Base-by-base conservation (phyloP, 129 eudicot genomes). In the Flaveria robusta region DNA sequence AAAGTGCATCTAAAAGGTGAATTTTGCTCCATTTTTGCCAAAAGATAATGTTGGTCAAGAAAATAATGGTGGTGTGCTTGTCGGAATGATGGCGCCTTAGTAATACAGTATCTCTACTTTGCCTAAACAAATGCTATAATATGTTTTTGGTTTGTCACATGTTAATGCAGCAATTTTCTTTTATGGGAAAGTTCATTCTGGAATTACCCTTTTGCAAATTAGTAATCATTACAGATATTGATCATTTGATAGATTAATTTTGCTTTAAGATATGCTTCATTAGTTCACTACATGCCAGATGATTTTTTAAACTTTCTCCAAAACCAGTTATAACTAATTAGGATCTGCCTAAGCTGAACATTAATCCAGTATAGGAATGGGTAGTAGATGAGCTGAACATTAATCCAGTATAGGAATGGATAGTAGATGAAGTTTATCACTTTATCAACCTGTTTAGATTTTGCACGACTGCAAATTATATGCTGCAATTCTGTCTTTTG, bases 231-330 rank as follows among this genome's bases (percentile, higher is more conserved):
- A 56, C 39, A 56, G 9, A 22, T 41, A 52, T 5, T 34, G 39
- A 7, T 34, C 4, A 34, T 34, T 55, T 72, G 13, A 56, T 47
- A 20, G 10, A 56, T 37, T 56, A 15, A 58, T 20, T 39, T 72
- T 37, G 41, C 49, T 52, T 7, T 59, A 42, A 23, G 23, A 34
- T 34, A 34, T 34, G 7, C 39, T 34, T 34, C 5, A 49, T 62
- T 10, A 26, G 26, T 37, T n/a, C n/a, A n/a, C n/a, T n/a, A n/a
- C n/a, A n/a, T 9, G 22, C 4, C 66, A 39, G 54, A 27, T 50
- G 76, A 11, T 31, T 71, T 71, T 46, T 46, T 24, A 70, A 70
- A 24, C 42, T 70, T 47, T 70, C 20, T 11, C 11, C 45, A 70
- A 27, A 24, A 47, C 59, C 24, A 24, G 11, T 5, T 27, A 51